Conservation (phyloP, 2,329 filamentous ascomycete genomes). For the Fusarium tricinctum region DNA sequence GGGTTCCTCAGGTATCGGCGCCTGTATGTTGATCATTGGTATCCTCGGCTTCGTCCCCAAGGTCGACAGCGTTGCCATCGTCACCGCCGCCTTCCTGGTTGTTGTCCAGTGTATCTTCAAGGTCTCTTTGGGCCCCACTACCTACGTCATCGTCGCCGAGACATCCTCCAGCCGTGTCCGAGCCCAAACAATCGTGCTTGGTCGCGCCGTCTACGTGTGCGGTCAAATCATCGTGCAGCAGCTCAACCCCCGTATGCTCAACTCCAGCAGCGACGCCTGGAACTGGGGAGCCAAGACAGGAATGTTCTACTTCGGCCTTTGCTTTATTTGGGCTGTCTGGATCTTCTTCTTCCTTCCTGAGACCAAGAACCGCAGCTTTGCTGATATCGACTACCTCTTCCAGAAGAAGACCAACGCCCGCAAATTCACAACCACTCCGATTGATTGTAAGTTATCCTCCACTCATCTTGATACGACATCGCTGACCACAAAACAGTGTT, state of each 20-base stretch:
- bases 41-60: slow-evolving; percentile 55
- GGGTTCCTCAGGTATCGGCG: slow-evolving; percentile 57
- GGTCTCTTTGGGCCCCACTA: slow-evolving; percentile 67
- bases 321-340: slow-evolving; percentile 62
- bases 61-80: slow-evolving; percentile 46
- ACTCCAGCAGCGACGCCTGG: slow-evolving; percentile 58
- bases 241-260: slow-evolving; percentile 62
- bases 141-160: slow-evolving; percentile 82
- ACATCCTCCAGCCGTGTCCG: slow-evolving; percentile 61
- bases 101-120: slow-evolving; percentile 68
- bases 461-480: fast-evolving
- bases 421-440: slow-evolving; percentile 52
- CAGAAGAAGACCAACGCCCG: slow-evolving; percentile 59
- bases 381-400: slow-evolving; percentile 70
- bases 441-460: slow-evolving; percentile 48
- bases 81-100: slow-evolving; percentile 50
- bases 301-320: slow-evolving; percentile 61
- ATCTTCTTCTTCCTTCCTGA: slow-evolving; percentile 67
- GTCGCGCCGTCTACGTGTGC: slow-evolving; percentile 59
- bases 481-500: slow-evolving; percentile 28
- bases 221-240: slow-evolving; percentile 56
- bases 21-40: slow-evolving; percentile 59
- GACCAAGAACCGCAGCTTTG: slow-evolving; percentile 66
- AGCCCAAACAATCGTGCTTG: slow-evolving; percentile 62
- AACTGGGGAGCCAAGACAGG: slow-evolving; percentile 64